Percentiles rank a stretch among this genome's conserved stretches.
Evolutionary conservation across 2,329 filamentous ascomycete genomes (phyloP).

Genomic region (Paraphoma sp.): DNA sequence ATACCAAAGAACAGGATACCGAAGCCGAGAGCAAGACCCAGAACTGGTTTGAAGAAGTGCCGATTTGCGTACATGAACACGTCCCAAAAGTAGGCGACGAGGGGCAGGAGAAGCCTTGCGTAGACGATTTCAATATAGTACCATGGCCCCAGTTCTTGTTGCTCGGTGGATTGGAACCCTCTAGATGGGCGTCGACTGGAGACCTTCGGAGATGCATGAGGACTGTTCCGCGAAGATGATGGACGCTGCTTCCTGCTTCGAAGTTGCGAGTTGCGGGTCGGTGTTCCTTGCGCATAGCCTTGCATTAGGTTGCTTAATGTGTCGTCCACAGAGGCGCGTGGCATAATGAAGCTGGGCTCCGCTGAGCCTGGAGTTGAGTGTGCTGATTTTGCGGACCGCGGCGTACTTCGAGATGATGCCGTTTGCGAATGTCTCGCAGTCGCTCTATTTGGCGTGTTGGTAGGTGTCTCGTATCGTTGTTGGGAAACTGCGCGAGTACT

Average conservation of each 20-base stretch:
- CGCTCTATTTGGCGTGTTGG: conserved; percentile 15
- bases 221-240: conserved; percentile 3
- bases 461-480: conserved; percentile 14
- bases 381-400: conserved; percentile 14
- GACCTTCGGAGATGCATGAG: conserved; percentile 9
- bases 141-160: conserved; percentile 23
- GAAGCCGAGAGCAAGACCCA: conserved; percentile 63
- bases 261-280: conserved; percentile 28
- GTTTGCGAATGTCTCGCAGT: conserved; percentile 19
- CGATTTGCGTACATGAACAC: conserved; percentile 65
- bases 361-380: conserved; percentile 21
- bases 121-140: conserved; percentile 38
- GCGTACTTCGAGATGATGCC: conserved; percentile 9
- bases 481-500: conserved; percentile 8
- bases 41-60: conserved; percentile 67
- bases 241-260: conserved; percentile 19
- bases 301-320: conserved; percentile 16
- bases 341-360: conserved; percentile 54
- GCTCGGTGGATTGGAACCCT: background rate
- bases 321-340: conserved; percentile 31
- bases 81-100: conserved; percentile 59
- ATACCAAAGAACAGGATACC: conserved; percentile 62
- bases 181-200: conserved; percentile 3
- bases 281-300: conserved; percentile 26
- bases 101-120: conserved; percentile 41